phyloP scores from a whole-genome alignment of 2,329 filamentous ascomycete genomes.

The Arthrobotrys megalospora region DNA sequence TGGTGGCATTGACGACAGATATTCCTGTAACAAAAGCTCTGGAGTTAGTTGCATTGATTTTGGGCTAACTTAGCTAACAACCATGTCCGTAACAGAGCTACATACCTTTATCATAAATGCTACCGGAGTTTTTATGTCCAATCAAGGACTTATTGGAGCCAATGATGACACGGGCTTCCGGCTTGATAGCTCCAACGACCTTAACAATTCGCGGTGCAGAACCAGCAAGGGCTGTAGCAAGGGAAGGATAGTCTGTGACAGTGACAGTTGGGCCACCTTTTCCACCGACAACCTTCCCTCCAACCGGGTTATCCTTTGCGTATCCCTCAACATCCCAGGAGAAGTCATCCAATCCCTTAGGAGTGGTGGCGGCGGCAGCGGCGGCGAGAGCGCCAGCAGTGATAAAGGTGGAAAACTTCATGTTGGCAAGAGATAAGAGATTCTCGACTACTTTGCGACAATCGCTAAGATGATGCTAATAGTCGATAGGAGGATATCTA shows the following conservation, averaged over 20 bases:
- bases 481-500: not conserved
- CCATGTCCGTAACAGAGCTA: constrained; percentile 66
- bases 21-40: constrained; percentile 59
- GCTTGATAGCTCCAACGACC: constrained; percentile 69
- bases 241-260: constrained; percentile 68
- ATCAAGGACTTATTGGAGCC: constrained; percentile 70
- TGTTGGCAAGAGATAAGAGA: constrained; percentile 17
- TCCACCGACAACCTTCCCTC: constrained; percentile 64
- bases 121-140: constrained; percentile 68
- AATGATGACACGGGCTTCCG: constrained; percentile 68
- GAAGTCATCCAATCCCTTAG: constrained; percentile 51
- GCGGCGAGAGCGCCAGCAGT: constrained; percentile 29
- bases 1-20: constrained; percentile 67
- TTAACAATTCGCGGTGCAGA: constrained; percentile 70
- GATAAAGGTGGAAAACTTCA: constrained; percentile 42
- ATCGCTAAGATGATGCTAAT: constrained; percentile 1
- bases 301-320: constrained; percentile 51
- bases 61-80: too few relatives aligned
- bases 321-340: constrained; percentile 56
- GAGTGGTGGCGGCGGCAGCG: constrained; percentile 33
- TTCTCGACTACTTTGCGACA: not conserved
- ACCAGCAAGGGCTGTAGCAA: constrained; percentile 70
- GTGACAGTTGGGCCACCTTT: constrained; percentile 71
- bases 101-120: constrained; percentile 69
- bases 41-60: too few relatives aligned